phyloP scores from a whole-genome alignment of 352 stramenopile species.

The Aphanomyces cochlioides region DNA sequence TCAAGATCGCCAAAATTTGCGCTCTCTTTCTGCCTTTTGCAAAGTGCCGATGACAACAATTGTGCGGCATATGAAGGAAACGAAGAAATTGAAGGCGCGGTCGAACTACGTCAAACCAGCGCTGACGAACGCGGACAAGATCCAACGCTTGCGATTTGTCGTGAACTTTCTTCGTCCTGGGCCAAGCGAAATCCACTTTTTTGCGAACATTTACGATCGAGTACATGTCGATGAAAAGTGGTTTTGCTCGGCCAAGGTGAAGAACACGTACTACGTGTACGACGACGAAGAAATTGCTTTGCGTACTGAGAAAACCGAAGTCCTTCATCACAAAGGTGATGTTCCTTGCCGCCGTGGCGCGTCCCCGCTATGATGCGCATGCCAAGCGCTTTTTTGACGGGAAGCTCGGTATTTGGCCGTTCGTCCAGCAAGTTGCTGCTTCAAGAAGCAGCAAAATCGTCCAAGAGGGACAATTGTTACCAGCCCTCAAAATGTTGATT shows the following conservation, averaged over 20 bases:
- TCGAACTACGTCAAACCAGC: not conserved
- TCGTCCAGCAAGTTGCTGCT: not conserved
- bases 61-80: not conserved
- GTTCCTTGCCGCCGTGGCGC: not conserved
- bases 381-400: slow-evolving; percentile 1
- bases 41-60: not conserved
- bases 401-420: slow-evolving; percentile 15
- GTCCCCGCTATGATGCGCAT: not conserved
- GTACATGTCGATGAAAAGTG: slow-evolving; percentile 15
- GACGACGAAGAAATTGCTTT: too few relatives aligned
- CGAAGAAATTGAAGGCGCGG: not conserved
- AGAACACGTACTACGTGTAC: slow-evolving; percentile 8
- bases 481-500: not conserved
- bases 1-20: not conserved
- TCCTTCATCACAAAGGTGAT: slow-evolving; percentile 3
- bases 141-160: not conserved
- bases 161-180: not conserved
- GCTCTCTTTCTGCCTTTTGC: not conserved
- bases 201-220: not conserved
- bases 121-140: not conserved
- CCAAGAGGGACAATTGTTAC: not conserved
- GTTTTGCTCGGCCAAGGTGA: slow-evolving; percentile 5
- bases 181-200: not conserved
- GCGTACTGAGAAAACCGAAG: too few relatives aligned
- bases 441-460: not conserved